Base-by-base conservation (phyloP, 768 basidiomycete species). In the Suillus luteus region DNA sequence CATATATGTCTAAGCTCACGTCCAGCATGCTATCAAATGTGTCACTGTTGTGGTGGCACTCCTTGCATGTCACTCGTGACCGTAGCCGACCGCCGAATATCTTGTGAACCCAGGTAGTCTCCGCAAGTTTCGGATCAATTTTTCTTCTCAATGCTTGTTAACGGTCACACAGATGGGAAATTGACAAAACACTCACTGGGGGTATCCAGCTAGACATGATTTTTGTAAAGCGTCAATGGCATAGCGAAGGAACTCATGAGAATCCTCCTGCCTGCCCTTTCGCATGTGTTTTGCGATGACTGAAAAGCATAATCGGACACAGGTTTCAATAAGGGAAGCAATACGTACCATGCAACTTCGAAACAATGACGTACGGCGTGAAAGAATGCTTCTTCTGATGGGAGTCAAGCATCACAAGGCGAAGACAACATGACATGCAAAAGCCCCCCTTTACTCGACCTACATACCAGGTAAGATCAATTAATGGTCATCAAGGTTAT, bases 231-330 rank as follows among this genome's bases (percentile, higher is more conserved):
- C 91, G 70, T 99, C 97, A 37, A 98, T 88, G 22, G 90, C 88
- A 75, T 96, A 97, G 38, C 97, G 89, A 57, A 99, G 86, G 72
- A 99, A 99, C 76, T 99, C 97, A 73, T 99, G 97, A 10, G 97
- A 89, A 74, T 99, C 97, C 73, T 99, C 97, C 75, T 99, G 97
- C 68, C 94, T 81, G n/a, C 93, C 95, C 76, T 79, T 85, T 48
- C 89, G 86, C 86, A 98, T 88, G 70, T 93, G 89, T 74, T 95
- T 95, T 17, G 95, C 95, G 64, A 99, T 95, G 9, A 81, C 95
- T 98, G 49, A 49, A n/a, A 38, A 62, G 40, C 31, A 44, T 62
- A 51, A 69, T 49, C 22, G 33, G 55, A 55, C 37, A 11, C 67
- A 44, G 69, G 64, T 61, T 6, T 48, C 44, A 59, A 37, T 43